Percentiles rank a stretch among this genome's conserved stretches.
phyloP scores from a whole-genome alignment of 306 rosid species.

The Malus asiatica region DNA sequence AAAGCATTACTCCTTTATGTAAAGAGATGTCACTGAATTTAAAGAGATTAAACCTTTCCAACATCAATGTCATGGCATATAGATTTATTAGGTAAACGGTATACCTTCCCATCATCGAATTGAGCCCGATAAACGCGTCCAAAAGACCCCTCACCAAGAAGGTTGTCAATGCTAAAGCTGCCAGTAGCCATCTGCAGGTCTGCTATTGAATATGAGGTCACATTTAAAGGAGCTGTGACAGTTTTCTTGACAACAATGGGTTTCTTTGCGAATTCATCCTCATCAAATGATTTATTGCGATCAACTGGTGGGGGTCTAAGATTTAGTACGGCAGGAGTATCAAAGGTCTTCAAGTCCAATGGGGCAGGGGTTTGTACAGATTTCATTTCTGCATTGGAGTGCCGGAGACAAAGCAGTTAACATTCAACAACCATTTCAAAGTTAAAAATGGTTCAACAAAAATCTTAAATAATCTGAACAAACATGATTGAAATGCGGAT shows the following conservation, averaged over 20 bases:
- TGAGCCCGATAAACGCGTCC: constrained; percentile 95
- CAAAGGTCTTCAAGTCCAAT: constrained; percentile 56
- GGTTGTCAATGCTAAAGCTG: constrained; percentile 83
- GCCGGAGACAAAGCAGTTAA: constrained; percentile 3
- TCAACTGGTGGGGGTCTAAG: constrained; percentile 96
- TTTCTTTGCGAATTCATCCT: constrained; percentile 53
- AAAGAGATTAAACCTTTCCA: not conserved
- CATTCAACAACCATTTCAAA: not conserved
- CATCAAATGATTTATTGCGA: constrained; percentile 75
- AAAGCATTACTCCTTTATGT: not conserved
- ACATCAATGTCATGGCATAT: constrained; percentile 7
- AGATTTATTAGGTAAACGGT: not conserved
- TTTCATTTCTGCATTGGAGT: constrained; percentile 61
- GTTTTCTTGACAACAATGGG: constrained; percentile 50
- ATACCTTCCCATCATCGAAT: constrained; percentile 85
- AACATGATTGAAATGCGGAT: not conserved
- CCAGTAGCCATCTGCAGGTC: constrained; percentile 98
- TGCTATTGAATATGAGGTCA: constrained; percentile 72
- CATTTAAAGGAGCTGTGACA: constrained; percentile 46
- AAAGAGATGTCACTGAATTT: not conserved
- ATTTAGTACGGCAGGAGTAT: constrained; percentile 43
- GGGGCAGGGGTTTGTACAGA: constrained; percentile 44
- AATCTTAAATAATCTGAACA: not conserved
- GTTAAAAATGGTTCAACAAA: not conserved
- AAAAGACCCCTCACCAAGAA: constrained; percentile 85